phyloP scores from a whole-genome alignment of 805 yeast species.

The Yarrowia sp. region DNA sequence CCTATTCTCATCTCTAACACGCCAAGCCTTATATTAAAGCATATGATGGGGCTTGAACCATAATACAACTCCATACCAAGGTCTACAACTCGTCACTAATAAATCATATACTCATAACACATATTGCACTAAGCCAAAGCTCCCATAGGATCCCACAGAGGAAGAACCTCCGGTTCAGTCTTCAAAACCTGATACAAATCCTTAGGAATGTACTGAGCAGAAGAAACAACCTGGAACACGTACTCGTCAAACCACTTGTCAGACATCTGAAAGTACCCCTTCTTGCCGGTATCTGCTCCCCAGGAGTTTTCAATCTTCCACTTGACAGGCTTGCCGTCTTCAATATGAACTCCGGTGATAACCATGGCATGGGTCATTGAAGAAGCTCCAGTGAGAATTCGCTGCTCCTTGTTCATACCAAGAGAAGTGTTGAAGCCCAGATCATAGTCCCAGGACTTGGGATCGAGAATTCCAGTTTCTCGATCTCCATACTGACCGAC shows the following conservation, averaged over 20 bases:
- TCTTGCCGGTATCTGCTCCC: conserved; percentile 68
- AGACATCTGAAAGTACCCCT: conserved; percentile 70
- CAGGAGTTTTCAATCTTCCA: conserved; percentile 78
- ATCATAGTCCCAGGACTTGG: conserved; percentile 64
- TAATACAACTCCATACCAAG: no score
- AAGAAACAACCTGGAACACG: conserved; percentile 69
- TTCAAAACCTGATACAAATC: conserved; percentile 44
- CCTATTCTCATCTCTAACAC: no score
- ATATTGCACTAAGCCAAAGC: conserved; percentile 50
- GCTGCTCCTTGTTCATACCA: conserved; percentile 20
- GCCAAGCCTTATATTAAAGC: no score
- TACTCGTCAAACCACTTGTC: conserved; percentile 73
- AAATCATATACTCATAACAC: background rate
- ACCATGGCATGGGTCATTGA: conserved; percentile 91
- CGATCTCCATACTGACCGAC: conserved; percentile 75
- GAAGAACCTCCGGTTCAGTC: conserved; percentile 53
- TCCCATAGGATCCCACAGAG: conserved; percentile 81
- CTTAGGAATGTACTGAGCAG: conserved; percentile 47
- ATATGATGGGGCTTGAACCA: no score
- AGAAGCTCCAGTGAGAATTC: conserved; percentile 62
- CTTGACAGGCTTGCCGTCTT: conserved; percentile 59
- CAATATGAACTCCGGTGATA: conserved; percentile 76
- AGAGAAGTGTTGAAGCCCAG: conserved; percentile 39
- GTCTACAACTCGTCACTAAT: no score
- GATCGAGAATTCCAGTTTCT: conserved; percentile 68